Evolutionary conservation across 225 moss, liverwort and hornwort genomes (phyloP), one percentile per base, ranked within the genome.

Genomic region (Climacium dendroides): DNA sequence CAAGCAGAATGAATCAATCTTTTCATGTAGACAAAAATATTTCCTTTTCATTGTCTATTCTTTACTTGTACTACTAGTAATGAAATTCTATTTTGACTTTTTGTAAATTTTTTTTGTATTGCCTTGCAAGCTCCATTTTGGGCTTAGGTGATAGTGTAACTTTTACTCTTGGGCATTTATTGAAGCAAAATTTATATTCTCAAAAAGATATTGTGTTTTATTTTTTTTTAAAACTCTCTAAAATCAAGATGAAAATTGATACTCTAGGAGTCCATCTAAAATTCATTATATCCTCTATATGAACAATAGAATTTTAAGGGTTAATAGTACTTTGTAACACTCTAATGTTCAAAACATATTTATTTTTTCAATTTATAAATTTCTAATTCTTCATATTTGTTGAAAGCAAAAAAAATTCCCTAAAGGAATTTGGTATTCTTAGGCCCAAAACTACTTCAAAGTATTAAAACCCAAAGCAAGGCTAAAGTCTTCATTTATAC

Each of bases 131-230:
- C 12, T 66, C 12, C 2, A 22, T 66, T n/a, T 22, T n/a, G 3
- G 35, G 5, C 1, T 66, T 12, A n/a, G 1, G n/a, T n/a, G 6
- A 6, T 66, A 12, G n/a, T 11, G 11, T 12, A 22, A 37, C 7
- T 22, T n/a, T 66, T 37, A 2, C 22, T n/a, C 7, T 2, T 0
- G 0, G 0, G 12, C 22, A 66, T 4, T 0, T 0, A 22, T 11
- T 22, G 6, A 66, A 66, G 3, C 4, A 12, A 66, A 66, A 6
- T n/a, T n/a, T 22, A n/a, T 20, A n/a, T 22, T 22, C n/a, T 3
- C 4, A 3, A 22, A n/a, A 66, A 66, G 12, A 11, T 22, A n/a
- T 4, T 22, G 1, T 37, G 1, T n/a, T 66, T 66, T 66, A 7
- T 4, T n/a, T 11, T 20, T 1, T 6, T n/a, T 3, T 20, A 65